Evolutionary conservation across 176 grass and related monocot species (phyloP).

Genomic region (Zizania latifolia): DNA sequence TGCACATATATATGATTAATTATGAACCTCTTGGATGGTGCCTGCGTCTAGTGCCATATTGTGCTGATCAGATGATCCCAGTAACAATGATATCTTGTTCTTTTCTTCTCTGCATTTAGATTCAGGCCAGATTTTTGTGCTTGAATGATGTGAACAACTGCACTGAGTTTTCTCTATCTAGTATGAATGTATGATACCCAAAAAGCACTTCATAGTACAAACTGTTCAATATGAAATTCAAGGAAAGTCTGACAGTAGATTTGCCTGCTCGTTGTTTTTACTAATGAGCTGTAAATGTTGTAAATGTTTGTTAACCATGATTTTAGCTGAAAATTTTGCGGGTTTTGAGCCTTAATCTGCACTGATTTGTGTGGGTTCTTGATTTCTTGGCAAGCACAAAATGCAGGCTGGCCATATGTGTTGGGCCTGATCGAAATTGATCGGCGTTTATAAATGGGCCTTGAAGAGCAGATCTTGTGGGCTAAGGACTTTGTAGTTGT

Average conservation of each 20-base stretch:
- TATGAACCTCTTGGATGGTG: neutral
- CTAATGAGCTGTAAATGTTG: neutral
- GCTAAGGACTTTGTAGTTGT: too few species aligned
- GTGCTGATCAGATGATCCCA: neutral
- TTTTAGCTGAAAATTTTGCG: too few species aligned
- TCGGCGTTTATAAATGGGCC: too few species aligned
- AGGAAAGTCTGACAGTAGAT: neutral
- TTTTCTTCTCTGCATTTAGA: constrained; percentile 13
- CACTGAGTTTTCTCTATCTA: neutral
- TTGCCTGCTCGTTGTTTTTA: neutral
- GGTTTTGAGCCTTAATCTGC: too few species aligned
- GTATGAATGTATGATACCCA: neutral
- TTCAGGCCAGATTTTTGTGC: constrained; percentile 32
- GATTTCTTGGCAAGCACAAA: too few species aligned
- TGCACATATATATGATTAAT: neutral
- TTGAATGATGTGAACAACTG: constrained; percentile 24
- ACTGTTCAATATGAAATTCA: neutral
- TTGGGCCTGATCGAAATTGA: too few species aligned
- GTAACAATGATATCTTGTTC: neutral
- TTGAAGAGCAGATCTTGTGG: too few species aligned
- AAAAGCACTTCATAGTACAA: neutral
- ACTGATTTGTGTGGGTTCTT: too few species aligned
- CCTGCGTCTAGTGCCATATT: neutral
- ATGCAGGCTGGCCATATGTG: too few species aligned
- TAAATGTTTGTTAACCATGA: neutral